Conservation (phyloP, 2,329 filamentous ascomycete species). For the Aureobasidium leucospermi region DNA sequence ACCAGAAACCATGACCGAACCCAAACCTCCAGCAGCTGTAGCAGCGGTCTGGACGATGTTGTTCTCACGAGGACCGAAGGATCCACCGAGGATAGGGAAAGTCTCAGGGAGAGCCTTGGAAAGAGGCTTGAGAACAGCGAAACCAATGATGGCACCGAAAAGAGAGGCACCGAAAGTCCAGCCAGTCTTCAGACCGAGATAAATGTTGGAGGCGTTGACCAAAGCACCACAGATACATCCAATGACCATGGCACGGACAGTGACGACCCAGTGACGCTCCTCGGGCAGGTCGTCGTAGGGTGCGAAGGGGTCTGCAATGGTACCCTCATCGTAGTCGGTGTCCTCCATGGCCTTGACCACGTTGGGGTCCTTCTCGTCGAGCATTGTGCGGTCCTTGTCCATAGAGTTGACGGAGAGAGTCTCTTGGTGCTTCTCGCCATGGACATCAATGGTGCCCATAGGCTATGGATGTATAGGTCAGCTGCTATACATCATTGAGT, state of each 20-base stretch:
- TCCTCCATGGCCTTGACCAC: conserved; percentile 25
- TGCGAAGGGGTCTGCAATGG: conserved; percentile 33
- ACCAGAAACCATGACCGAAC: conserved; percentile 50
- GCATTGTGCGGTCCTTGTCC: conserved; percentile 24
- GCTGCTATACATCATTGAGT: background rate
- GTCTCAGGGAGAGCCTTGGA: conserved; percentile 22
- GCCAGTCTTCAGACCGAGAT: conserved; percentile 45
- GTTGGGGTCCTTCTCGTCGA: conserved; percentile 21
- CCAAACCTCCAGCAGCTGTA: conserved; percentile 50
- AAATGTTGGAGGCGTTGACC: conserved; percentile 54
- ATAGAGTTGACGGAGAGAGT: conserved; percentile 15
- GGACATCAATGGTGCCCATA: conserved; percentile 29
- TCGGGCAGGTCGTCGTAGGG: conserved; percentile 37
- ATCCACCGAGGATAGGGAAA: conserved; percentile 44
- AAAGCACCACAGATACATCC: conserved; percentile 50
- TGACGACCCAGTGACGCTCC: conserved; percentile 45
- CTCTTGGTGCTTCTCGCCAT: conserved; percentile 23
- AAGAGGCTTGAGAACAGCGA: conserved; percentile 31
- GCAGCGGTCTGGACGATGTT: conserved; percentile 52
- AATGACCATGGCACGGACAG: conserved; percentile 47
- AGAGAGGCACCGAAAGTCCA: conserved; percentile 33
- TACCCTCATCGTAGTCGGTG: conserved; percentile 22
- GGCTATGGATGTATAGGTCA: conserved; percentile 4
- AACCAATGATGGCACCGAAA: conserved; percentile 48
- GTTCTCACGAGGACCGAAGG: conserved; percentile 55